phyloP scores from a whole-genome alignment of 2,329 filamentous ascomycete genomes.

The Diaporthe destruens region DNA sequence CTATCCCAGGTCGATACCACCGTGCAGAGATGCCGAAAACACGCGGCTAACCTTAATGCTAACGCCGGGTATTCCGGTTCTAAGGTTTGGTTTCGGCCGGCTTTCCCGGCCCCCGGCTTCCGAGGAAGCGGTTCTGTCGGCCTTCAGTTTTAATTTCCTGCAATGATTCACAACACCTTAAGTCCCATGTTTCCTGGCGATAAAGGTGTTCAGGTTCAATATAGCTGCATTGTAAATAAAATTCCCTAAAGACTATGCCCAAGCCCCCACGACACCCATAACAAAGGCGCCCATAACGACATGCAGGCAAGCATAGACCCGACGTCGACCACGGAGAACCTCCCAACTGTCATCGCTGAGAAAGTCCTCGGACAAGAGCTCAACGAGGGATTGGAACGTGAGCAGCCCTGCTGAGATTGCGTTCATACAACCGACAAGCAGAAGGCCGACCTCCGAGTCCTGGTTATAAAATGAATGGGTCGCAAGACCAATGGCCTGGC shows the following conservation, averaged over 20 bases:
- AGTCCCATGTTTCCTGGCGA: background rate
- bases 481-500: conserved; percentile 18
- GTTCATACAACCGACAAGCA: conserved; percentile 12
- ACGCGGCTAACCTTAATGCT: conserved; percentile 8
- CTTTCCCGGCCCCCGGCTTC: conserved; percentile 11
- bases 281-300: conserved; percentile 2
- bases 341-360: conserved; percentile 18
- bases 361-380: conserved; percentile 22
- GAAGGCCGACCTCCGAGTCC: conserved; percentile 12
- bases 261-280: conserved; percentile 19
- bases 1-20: conserved; percentile 7
- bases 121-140: background rate
- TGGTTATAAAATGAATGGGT: conserved; percentile 24
- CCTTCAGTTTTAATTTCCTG: background rate
- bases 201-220: background rate
- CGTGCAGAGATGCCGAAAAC: background rate
- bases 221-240: too few relatives aligned
- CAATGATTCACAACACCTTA: background rate
- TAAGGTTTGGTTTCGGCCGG: background rate
- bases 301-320: conserved; percentile 13
- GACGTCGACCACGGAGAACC: conserved; percentile 21
- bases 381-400: conserved; percentile 16
- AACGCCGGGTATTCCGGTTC: conserved; percentile 25
- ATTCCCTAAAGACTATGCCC: background rate
- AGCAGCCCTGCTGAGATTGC: conserved; percentile 18